Base-by-base conservation (phyloP, 371 early-diverging fungal genomes). In the Gilbertella persicaria region DNA sequence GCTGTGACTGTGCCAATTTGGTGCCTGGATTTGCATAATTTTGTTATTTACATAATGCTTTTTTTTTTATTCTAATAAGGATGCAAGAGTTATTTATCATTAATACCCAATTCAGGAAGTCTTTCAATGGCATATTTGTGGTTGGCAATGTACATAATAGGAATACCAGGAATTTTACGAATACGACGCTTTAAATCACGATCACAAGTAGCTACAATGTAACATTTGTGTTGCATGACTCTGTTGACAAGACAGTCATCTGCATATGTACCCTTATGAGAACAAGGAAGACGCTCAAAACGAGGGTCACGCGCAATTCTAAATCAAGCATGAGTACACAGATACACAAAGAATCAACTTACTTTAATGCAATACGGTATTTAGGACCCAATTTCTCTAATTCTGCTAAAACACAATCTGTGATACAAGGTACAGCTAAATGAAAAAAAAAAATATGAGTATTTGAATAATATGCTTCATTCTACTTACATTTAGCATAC, bases 171-270 rank as follows among this genome's bases (percentile, higher is more conserved):
- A 23, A 99, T 84, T 72, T 98, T 97, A 64, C 99, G 86, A 57
- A 99, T 96, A 64, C 99, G 89, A 50, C 96, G 84, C 81, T 99
- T 99, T 53, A 99, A 78, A 68, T 98, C 99, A 55, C 87, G 86
- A 86, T 99, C 99, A 64, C 99, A 99, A 6, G 99, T 99, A 14
- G 99, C 99, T 4, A 99, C 98, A 63, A 99, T 95, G 71, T 97
- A 99, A 78, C 99, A 98, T 58, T 90, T 87, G 72, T 98, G 96
- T 74, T 93, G 94, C 83, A 88, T 96, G 5, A 99, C 89, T 30
- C 99, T 80, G 49, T 97, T 86, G 3, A 99, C 95, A 37, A 99
- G 78, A 69, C 99, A 99, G 82, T 99, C 99, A 86, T 99, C 99
- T 26, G 99, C 99, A 83, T 99, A 99, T 2, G 98, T 99, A 29